Conservation (phyloP, 2,329 filamentous ascomycete genomes). For the Trichophyton equinum region DNA sequence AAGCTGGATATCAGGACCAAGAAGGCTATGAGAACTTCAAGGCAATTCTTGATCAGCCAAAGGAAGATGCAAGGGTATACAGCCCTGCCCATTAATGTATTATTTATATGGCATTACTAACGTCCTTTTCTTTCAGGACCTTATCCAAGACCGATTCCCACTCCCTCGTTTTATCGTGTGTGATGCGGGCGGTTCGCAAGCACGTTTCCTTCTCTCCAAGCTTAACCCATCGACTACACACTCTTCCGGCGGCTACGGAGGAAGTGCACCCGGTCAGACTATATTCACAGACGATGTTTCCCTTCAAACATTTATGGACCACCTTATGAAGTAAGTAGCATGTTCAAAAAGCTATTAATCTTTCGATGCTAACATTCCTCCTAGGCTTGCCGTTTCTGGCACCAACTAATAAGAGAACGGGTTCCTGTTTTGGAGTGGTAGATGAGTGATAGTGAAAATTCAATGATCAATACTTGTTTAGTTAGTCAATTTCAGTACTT, state of each 20-base stretch:
- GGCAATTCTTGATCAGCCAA: slow-evolving; percentile 74
- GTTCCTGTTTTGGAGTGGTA: not conserved
- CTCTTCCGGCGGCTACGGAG: slow-evolving; percentile 82
- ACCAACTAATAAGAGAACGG: slow-evolving; percentile 29
- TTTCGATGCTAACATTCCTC: slow-evolving; percentile 10
- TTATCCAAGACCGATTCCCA: slow-evolving; percentile 96
- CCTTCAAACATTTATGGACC: slow-evolving; percentile 97
- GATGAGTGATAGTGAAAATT: slow-evolving; percentile 1
- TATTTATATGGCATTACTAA: not conserved
- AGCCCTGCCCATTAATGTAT: not conserved
- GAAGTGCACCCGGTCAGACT: slow-evolving; percentile 84
- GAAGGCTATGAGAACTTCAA: slow-evolving; percentile 97
- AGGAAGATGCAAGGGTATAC: slow-evolving; percentile 86
- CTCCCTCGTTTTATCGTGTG: slow-evolving; percentile 96
- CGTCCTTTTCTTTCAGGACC: slow-evolving; percentile 47
- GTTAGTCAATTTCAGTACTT: not conserved
- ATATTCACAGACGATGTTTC: slow-evolving; percentile 99
- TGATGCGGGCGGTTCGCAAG: slow-evolving; percentile 94
- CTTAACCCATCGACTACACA: slow-evolving; percentile 96
- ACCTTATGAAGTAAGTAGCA: slow-evolving; percentile 83
- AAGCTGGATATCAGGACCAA: slow-evolving; percentile 94
- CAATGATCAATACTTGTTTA: slow-evolving; percentile 2
- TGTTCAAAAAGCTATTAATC: slow-evolving; percentile 1
- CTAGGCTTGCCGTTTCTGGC: slow-evolving; percentile 39
- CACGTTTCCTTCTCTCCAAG: slow-evolving; percentile 91